A percentile compares a stretch with the other conserved stretches of the same genome.
These are phyloP conservation scores for Solanum lycopersicoides DNA, from an alignment of 257 asterid genomes.

Conservation along the genomic window DNA sequence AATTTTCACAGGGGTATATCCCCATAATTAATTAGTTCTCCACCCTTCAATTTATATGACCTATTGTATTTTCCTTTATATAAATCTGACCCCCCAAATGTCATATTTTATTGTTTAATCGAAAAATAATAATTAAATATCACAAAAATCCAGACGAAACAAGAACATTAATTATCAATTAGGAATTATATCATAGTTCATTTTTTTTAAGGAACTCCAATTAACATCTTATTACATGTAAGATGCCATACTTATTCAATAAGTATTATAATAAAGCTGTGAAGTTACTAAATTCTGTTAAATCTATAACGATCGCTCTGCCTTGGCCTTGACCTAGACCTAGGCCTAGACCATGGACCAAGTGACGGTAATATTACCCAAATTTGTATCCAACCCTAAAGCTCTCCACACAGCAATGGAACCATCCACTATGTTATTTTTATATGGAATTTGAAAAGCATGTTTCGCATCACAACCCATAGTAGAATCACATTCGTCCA, in stretches of 20 bases:
- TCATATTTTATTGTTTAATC: too few species aligned
- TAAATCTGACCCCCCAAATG: too few species aligned
- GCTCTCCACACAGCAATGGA: conserved; percentile 27
- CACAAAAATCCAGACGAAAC: too few species aligned
- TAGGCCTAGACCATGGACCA: conserved; percentile 30
- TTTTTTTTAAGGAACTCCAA: not conserved
- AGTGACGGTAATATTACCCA: conserved; percentile 5
- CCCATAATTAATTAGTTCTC: too few species aligned
- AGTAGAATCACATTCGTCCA: conserved; percentile 49
- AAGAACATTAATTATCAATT: not conserved
- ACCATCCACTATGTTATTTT: conserved; percentile 22
- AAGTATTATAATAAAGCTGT: not conserved
- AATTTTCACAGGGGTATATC: too few species aligned
- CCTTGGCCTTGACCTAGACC: not conserved
- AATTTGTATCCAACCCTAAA: conserved; percentile 7
- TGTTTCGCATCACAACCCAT: conserved; percentile 30
- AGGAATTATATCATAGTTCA: not conserved
- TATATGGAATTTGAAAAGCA: conserved; percentile 15
- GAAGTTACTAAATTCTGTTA: not conserved
- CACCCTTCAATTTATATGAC: too few species aligned
- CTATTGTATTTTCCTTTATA: too few species aligned
- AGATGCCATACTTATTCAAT: too few species aligned
- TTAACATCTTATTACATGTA: not conserved
- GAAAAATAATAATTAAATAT: too few species aligned
- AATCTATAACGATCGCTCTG: too few species aligned